These are phyloP conservation scores for Cardamine chenopodiifolia DNA, from an alignment of 345 rosid genomes.

Conservation along the genomic window DNA sequence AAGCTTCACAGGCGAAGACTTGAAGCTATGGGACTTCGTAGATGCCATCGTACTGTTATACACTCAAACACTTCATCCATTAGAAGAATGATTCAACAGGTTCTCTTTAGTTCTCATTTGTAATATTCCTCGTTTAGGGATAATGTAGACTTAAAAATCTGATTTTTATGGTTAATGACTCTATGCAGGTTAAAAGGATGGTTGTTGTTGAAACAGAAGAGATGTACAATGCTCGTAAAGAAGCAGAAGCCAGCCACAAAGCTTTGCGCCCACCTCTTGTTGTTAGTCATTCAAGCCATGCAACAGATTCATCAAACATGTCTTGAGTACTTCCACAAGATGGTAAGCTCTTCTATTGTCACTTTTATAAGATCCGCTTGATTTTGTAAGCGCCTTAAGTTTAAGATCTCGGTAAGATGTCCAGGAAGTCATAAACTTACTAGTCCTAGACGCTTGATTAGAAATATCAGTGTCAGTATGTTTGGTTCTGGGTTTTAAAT, in stretches of 20 bases:
- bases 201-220: conserved; percentile 79
- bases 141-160: background rate
- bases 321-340: conserved; percentile 26
- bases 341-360: conserved; percentile 25
- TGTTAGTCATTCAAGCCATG: conserved; percentile 53
- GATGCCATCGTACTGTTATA: conserved; percentile 74
- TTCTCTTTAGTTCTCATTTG: background rate
- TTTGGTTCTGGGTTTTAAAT: no score
- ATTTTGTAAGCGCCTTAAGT: background rate
- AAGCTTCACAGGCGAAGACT: conserved; percentile 79
- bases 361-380: conserved; percentile 17
- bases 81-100: conserved; percentile 84
- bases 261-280: conserved; percentile 66
- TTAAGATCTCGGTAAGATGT: background rate
- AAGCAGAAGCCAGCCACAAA: conserved; percentile 55
- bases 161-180: background rate
- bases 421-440: conserved; percentile 26
- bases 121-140: background rate
- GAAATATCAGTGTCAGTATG: conserved; percentile 2
- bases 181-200: conserved; percentile 68
- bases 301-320: conserved; percentile 46
- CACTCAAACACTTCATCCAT: conserved; percentile 66
- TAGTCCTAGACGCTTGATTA: conserved; percentile 14
- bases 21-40: conserved; percentile 70
- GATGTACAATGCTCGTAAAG: conserved; percentile 75